Evolutionary conservation across 1,284 basidiomycete species (phyloP), one percentile per base, ranked within the genome.

Genomic region (Pseudozyma pruni): DNA sequence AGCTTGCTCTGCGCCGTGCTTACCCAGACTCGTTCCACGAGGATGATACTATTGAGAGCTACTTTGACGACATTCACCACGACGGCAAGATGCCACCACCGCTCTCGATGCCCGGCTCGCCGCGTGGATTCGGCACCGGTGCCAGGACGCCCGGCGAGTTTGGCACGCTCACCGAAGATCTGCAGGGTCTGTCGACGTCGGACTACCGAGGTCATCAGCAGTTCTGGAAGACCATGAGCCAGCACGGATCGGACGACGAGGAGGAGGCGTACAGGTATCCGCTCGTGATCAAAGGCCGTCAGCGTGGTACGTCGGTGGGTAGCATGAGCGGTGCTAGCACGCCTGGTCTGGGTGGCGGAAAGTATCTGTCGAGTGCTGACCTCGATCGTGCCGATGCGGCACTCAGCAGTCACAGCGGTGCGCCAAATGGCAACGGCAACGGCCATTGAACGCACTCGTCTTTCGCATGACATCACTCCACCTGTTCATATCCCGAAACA

Each of bases 1-100:
- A 96, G 84, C 86, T 98, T 54, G 93, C 93, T 23, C 86, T 98
- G 52, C 86, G 95, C 69, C 87, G 95, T 44, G 95, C 95, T 11
- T 98, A 98, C 83, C 95, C 95, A 1, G 94, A 98, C 77, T 89
- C 91, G 58, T 98, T 97, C 85, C 72, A 72, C 14, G 88, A 85
- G 60, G 85, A 86, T 64, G 85, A 86, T 60, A 89, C 89, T 64
- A 88, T 88, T 52, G 73, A 77, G 29, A 89, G 66, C 61, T 78
- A 90, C 81, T 87, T 87, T 56, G 81, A 83, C 69, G 84, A 83
- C 32, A 88, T 90, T 25, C 87, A 90, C 46, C 47, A 35, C 31
- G 57, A 56, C 22, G 87, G 90, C 82, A 87, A 90, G 74, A 83
- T 87, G 57, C 85, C 85, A 9, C 85, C 87, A 50, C 89, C 91